phyloP scores from a whole-genome alignment of 2,329 filamentous ascomycete species.

The Epichloe gansuensis region DNA sequence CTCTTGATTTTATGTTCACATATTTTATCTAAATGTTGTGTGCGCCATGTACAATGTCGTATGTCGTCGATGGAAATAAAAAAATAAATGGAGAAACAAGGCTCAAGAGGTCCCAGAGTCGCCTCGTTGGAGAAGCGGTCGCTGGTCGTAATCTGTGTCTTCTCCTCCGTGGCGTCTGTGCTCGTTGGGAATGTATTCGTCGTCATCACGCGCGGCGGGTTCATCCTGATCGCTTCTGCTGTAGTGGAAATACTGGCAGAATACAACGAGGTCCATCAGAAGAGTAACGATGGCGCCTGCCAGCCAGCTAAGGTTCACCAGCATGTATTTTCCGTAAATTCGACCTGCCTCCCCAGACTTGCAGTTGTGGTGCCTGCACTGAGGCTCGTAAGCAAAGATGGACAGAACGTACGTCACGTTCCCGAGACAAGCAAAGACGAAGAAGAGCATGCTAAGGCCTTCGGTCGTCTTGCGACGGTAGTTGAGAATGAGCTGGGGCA shows the following conservation, averaged over 20 bases:
- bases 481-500: slow-evolving; percentile 87
- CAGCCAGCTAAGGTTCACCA: slow-evolving; percentile 85
- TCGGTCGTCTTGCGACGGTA: slow-evolving; percentile 87
- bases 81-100: neutral
- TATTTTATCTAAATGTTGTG: too few relatives aligned
- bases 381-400: slow-evolving; percentile 79
- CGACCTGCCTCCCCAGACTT: slow-evolving; percentile 46
- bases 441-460: slow-evolving; percentile 87
- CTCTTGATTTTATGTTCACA: too few relatives aligned
- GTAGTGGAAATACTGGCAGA: slow-evolving; percentile 87
- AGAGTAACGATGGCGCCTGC: slow-evolving; percentile 81
- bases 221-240: slow-evolving; percentile 21
- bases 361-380: slow-evolving; percentile 47
- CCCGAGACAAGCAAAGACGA: slow-evolving; percentile 89
- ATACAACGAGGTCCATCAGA: slow-evolving; percentile 72
- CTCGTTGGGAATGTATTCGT: slow-evolving; percentile 14
- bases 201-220: slow-evolving; percentile 14
- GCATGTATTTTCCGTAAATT: slow-evolving; percentile 69
- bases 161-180: slow-evolving; percentile 12
- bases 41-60: too few relatives aligned
- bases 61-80: neutral
- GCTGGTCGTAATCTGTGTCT: slow-evolving; percentile 23
- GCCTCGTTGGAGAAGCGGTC: slow-evolving; percentile 23
- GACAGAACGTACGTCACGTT: slow-evolving; percentile 88
- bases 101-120: slow-evolving; percentile 12